Evolutionary conservation across 495 filamentous ascomycete species (phyloP), one percentile per base, ranked within the genome.

Genomic region (Hypoxylon fuscum): DNA sequence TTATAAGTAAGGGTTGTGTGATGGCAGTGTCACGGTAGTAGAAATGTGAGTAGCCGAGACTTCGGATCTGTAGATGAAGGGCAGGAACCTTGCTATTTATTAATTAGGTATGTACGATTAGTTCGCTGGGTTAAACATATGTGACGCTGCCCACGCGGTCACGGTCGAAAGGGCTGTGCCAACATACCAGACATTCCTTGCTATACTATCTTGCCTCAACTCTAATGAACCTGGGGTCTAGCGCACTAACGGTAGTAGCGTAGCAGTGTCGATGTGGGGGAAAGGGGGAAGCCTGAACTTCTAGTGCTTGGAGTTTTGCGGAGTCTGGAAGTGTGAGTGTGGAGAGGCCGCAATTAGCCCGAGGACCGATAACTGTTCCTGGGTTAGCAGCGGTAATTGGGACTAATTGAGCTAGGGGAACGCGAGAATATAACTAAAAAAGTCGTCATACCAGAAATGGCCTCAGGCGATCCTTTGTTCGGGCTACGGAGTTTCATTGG

Each of bases 291-390:
- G n/a, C n/a, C 29, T 35, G 29, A 52, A 48, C 45, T 43, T n/a
- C n/a, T n/a, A n/a, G n/a, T 50, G 37, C 25, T 27, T 56, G 47
- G 55, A 41, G 55, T 44, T 48, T 51, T 60, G 62, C 40, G 46
- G 56, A 66, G 62, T 66, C n/a, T n/a, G n/a, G n/a, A n/a, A n/a
- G n/a, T n/a, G n/a, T n/a, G n/a, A n/a, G 15, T 27, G 56, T 61
- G 62, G 62, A 61, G 62, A 57, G 62, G 47, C 62, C 62, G 62
- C 62, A 61, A 66, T 66, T 66, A 60, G 51, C 62, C 62, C 62
- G 62, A 66, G 56, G 51, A 21, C 62, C 62, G 51, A 66, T n/a
- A 31, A 46, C 55, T 55, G 29, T 65, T 65, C 44, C 50, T 27
- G 55, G 55, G 43, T 21, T 65, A 65, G 62, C 11, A 52, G 37